Evolutionary conservation across 768 basidiomycete genomes (phyloP).

Genomic region (Xerocomus brunneocitrinus): DNA sequence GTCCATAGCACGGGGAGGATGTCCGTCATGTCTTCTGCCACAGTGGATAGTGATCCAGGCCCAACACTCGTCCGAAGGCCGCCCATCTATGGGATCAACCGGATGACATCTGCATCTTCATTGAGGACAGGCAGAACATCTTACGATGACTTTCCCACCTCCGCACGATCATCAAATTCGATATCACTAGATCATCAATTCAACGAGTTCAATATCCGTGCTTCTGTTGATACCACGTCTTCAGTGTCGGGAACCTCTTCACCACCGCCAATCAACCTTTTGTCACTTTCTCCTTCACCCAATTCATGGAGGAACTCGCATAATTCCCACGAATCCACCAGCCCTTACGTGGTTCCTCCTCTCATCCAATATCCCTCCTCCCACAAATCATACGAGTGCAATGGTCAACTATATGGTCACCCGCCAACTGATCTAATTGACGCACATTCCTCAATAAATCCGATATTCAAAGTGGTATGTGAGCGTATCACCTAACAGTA

Average conservation of each 20-base stretch:
- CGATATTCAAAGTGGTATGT: constrained; percentile 90
- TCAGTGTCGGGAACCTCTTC: constrained; percentile 62
- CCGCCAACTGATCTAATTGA: constrained; percentile 59
- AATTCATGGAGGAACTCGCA: constrained; percentile 53
- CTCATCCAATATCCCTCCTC: constrained; percentile 36
- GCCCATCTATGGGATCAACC: constrained; percentile 60
- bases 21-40: constrained; percentile 77
- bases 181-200: constrained; percentile 73
- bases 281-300: constrained; percentile 65
- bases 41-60: constrained; percentile 84
- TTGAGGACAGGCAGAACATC: constrained; percentile 53
- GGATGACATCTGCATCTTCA: constrained; percentile 75
- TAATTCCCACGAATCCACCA: constrained; percentile 37
- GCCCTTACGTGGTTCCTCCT: constrained; percentile 34
- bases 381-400: constrained; percentile 46
- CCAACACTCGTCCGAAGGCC: constrained; percentile 64
- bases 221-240: constrained; percentile 58
- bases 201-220: constrained; percentile 69
- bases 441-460: constrained; percentile 71
- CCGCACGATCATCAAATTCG: constrained; percentile 75
- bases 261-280: constrained; percentile 70
- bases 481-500: not conserved
- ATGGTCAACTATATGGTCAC: constrained; percentile 47
- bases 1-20: constrained; percentile 69
- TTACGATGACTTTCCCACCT: constrained; percentile 68